Evolutionary conservation across 2,329 filamentous ascomycete species (phyloP).

Genomic region (Furcasterigmium sp.): DNA sequence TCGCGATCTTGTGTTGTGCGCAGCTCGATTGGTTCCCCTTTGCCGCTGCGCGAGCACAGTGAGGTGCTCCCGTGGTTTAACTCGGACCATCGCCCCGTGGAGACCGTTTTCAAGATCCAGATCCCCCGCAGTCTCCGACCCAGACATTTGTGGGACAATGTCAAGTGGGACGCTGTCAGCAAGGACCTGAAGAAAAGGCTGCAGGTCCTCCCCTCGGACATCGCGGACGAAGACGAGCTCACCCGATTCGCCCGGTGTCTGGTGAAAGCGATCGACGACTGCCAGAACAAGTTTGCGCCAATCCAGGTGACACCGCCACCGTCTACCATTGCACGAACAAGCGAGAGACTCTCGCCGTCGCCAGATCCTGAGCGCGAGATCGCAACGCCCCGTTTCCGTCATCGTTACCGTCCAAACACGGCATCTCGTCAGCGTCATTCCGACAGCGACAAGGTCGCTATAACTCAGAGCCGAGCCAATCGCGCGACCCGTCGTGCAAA

Average conservation of each 20-base stretch:
- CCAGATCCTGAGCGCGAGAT: background rate
- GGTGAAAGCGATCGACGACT: background rate
- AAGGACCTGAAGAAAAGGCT: background rate
- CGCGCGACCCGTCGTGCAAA: too few species aligned
- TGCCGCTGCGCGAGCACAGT: background rate
- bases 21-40: background rate
- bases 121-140: background rate
- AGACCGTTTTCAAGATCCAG: background rate
- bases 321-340: background rate
- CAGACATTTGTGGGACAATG: background rate
- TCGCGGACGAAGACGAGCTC: too few species aligned
- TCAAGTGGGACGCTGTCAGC: background rate
- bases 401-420: background rate
- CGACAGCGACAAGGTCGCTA: background rate
- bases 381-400: background rate
- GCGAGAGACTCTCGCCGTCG: background rate
- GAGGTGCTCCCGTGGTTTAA: background rate
- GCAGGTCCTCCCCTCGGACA: background rate
- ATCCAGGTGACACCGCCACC: background rate
- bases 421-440: background rate
- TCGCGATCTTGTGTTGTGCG: background rate
- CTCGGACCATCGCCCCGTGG: background rate
- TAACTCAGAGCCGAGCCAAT: background rate
- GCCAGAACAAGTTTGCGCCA: background rate
- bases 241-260: too few species aligned